Percentiles rank a stretch among this genome's conserved stretches.
These are phyloP conservation scores for Wilcoxina mikolae DNA, from an alignment of 495 filamentous ascomycete genomes.

Conservation along the genomic window DNA sequence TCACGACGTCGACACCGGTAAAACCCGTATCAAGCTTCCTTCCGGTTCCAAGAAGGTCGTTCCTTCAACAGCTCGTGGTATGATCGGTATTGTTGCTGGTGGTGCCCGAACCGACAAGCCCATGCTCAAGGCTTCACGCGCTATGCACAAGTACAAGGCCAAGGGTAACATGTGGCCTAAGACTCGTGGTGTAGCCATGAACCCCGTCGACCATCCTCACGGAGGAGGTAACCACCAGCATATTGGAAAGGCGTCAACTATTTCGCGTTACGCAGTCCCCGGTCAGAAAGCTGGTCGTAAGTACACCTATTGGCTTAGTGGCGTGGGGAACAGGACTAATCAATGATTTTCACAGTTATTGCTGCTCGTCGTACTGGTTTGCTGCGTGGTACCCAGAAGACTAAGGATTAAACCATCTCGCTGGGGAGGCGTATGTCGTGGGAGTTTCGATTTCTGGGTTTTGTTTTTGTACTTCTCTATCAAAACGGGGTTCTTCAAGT, in stretches of 20 bases:
- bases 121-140: slow-evolving; percentile 92
- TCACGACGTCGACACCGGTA: slow-evolving; percentile 97
- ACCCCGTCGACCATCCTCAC: slow-evolving; percentile 99
- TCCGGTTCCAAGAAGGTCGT: slow-evolving; percentile 98
- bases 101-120: slow-evolving; percentile 99
- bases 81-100: slow-evolving; percentile 99
- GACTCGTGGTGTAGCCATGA: slow-evolving; percentile 99
- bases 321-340: neutral
- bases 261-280: slow-evolving; percentile 89
- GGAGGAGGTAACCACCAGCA: slow-evolving; percentile 99
- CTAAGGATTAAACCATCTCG: slow-evolving; percentile 59
- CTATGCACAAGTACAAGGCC: slow-evolving; percentile 98
- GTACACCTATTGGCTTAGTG: slow-evolving; percentile 7
- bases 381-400: slow-evolving; percentile 98
- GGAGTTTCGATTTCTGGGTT: slow-evolving; percentile 21
- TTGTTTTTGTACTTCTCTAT: slow-evolving; percentile 17
- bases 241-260: slow-evolving; percentile 99
- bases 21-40: slow-evolving; percentile 98
- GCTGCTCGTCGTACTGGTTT: slow-evolving; percentile 97
- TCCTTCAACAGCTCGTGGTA: slow-evolving; percentile 76
- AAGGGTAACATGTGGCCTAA: slow-evolving; percentile 99
- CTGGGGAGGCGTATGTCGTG: slow-evolving; percentile 12
- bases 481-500: slow-evolving; percentile 5
- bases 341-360: slow-evolving; percentile 44
- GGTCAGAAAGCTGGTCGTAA: slow-evolving; percentile 90